Evolutionary conservation across 306 rosid genomes (phyloP).

Genomic region (Hippophae tibetana): DNA sequence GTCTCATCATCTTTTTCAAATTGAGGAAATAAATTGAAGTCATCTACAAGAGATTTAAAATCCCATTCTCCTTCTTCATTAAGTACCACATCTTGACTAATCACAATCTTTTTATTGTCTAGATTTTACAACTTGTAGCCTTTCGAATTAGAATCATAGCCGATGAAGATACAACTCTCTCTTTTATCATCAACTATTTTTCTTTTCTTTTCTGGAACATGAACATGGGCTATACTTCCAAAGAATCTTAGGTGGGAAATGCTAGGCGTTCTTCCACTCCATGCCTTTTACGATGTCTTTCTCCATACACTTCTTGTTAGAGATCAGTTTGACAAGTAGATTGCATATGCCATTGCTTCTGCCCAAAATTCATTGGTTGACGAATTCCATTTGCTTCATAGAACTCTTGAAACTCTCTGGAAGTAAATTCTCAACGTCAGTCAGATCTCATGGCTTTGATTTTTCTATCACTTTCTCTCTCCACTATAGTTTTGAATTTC

Average conservation of each 20-base stretch:
- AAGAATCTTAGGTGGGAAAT: background rate
- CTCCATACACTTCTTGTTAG: background rate
- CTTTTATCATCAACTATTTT: background rate
- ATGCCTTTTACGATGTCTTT: background rate
- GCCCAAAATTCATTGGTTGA: background rate
- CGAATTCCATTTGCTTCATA: too few species aligned
- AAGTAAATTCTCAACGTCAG: background rate
- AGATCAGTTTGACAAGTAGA: background rate
- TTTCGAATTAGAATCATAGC: background rate
- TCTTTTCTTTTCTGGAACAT: background rate
- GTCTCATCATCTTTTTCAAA: too few species aligned
- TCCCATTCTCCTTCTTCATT: conserved; percentile 1
- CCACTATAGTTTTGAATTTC: background rate
- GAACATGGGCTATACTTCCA: background rate
- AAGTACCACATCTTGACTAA: background rate
- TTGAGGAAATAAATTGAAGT: background rate
- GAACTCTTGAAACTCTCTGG: background rate
- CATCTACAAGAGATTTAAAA: background rate
- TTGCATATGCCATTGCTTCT: background rate
- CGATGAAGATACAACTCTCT: background rate
- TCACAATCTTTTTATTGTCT: background rate
- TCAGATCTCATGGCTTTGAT: background rate
- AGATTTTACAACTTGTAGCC: too few species aligned
- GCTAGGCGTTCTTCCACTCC: background rate
- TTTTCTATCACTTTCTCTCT: background rate